Base-by-base conservation (phyloP, 768 basidiomycete genomes). In the Trichaptum fuscoviolaceum region DNA sequence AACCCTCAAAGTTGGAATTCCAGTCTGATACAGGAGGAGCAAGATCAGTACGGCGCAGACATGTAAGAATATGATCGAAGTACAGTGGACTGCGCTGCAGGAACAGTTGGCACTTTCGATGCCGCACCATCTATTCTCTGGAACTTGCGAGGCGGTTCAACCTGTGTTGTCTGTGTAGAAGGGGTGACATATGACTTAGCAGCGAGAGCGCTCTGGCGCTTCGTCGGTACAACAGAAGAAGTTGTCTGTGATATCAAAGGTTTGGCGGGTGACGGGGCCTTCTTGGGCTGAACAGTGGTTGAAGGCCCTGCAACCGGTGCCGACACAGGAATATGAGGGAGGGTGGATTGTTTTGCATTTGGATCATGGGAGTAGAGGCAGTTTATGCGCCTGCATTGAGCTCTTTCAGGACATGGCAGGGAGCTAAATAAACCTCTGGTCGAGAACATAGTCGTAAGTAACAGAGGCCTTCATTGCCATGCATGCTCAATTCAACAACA, bases 301-400 rank as follows among this genome's bases (percentile, higher is more conserved):
- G 67, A 59, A 52, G 70, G 63, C 17, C 63, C 62, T 24, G 69
- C 34, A 5, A 63, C 59, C 23, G 76, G 68, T 35, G 71, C 70
- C 24, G 77, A 75, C 25, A 80, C 70, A 7, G 80, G 80, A 59
- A 85, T 75, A 52, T 70, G 69, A 35, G 86, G 79, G 2, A 77
- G 68, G 3, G 74, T 74, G 0, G 79, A 76, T 0, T 75, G 75
- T 0, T 75, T 75, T 12, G 80, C 69, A 63, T 81, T 78, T 8
- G 73, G 62, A 0, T 76, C 73, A 73, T 93, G 93, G 23, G 88
- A 89, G 76, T 89, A 93, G 18, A 90, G 69, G 74, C 93, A 95
- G 35, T 77, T 72, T 8, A 76, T 67, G 23, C 87, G 79, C 1
- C 74, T 73, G 72, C 92, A 92, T 52, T 74, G 66, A 1, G 71